These are phyloP conservation scores for Metschnikowia proteae DNA, from an alignment of 805 yeast species.

Conservation along the genomic window DNA sequence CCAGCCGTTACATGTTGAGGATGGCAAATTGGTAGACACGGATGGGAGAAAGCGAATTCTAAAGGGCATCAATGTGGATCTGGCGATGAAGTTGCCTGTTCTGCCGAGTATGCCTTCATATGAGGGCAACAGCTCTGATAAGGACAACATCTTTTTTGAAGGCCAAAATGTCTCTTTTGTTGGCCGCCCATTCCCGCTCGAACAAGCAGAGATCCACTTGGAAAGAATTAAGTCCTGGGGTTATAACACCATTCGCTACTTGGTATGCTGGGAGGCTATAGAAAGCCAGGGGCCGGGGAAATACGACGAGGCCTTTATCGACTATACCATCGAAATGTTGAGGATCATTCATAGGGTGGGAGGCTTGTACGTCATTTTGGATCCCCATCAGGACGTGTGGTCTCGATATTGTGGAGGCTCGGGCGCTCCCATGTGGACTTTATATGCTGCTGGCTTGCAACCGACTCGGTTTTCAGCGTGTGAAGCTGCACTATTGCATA, in stretches of 20 bases:
- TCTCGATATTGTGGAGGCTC: conserved; percentile 83
- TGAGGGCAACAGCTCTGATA: conserved; percentile 32
- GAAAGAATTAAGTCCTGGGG: conserved; percentile 75
- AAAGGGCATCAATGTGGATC: conserved; percentile 81
- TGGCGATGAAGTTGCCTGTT: conserved; percentile 66
- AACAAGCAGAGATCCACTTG: conserved; percentile 68
- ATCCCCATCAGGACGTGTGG: conserved; percentile 96
- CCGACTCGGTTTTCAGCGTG: conserved; percentile 68
- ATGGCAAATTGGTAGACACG: conserved; percentile 59
- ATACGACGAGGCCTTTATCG: conserved; percentile 74
- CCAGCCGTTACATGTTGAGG: conserved; percentile 31
- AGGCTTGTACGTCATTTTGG: conserved; percentile 74
- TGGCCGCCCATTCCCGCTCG: conserved; percentile 74
- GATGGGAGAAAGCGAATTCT: conserved; percentile 58
- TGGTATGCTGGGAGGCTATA: conserved; percentile 88
- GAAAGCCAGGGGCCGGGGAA: conserved; percentile 85
- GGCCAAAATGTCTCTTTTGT: conserved; percentile 80
- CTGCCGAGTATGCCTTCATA: conserved; percentile 48
- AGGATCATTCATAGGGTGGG: conserved; percentile 57
- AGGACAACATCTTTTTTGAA: conserved; percentile 50
- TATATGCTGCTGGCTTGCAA: conserved; percentile 82
- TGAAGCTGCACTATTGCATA: conserved; percentile 79
- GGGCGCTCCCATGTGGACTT: conserved; percentile 93
- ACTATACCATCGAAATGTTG: conserved; percentile 62
- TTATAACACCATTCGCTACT: conserved; percentile 69